phyloP scores from a whole-genome alignment of 2,329 filamentous ascomycete genomes.

The Penicillium sp. region DNA sequence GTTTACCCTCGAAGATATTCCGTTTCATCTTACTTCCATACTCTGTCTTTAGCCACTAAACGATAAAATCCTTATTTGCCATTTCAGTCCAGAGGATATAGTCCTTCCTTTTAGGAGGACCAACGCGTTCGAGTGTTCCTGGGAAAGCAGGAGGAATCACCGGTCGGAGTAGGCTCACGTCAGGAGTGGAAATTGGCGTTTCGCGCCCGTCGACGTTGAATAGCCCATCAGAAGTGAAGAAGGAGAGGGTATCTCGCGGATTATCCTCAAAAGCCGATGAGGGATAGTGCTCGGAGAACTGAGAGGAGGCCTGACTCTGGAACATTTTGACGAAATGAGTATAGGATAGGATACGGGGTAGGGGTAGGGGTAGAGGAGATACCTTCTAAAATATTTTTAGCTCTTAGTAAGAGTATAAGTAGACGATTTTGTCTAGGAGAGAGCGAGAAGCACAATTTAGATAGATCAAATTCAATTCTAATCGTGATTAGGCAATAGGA shows the following conservation, averaged over 20 bases:
- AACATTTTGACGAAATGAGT: background rate
- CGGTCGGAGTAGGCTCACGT: conserved; percentile 1
- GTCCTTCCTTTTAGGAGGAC: conserved; percentile 3
- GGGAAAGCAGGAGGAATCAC: conserved; percentile 2
- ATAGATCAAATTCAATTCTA: no score
- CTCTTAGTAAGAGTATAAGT: no score
- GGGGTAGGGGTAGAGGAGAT: background rate
- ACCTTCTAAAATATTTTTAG: background rate
- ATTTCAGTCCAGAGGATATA: conserved; percentile 8
- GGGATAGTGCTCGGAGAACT: conserved; percentile 10
- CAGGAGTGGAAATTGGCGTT: background rate
- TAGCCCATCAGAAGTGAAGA: conserved; percentile 2
- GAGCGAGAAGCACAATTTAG: no score
- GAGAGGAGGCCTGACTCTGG: conserved; percentile 13
- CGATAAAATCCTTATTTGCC: conserved; percentile 6
- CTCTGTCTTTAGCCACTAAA: conserved; percentile 5
- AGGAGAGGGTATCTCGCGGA: conserved; percentile 2
- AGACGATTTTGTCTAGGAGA: no score
- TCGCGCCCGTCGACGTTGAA: conserved; percentile 2
- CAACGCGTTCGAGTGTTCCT: conserved; percentile 6
- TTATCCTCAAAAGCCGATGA: conserved; percentile 5
- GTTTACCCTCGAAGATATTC: no score
- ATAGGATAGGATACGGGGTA: background rate
- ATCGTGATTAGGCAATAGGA: no score
- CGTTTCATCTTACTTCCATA: background rate